phyloP scores from a whole-genome alignment of 1,284 basidiomycete genomes.

The Apiotrichum brassicae region DNA sequence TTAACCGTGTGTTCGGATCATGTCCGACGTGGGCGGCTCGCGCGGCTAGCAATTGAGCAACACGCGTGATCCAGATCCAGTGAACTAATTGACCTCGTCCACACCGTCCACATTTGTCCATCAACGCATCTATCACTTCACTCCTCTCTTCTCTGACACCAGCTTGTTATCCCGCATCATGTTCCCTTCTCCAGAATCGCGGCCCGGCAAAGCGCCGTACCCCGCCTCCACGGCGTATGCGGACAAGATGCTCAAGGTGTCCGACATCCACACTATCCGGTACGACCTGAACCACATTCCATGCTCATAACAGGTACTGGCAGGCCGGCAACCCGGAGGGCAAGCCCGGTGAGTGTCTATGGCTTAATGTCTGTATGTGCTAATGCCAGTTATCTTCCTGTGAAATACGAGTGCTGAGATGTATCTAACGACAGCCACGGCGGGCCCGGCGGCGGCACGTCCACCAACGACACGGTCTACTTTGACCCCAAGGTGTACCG shows the following conservation, averaged over 20 bases:
- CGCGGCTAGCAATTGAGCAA: no score
- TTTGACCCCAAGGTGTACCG: constrained; percentile 81
- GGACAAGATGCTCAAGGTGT: constrained; percentile 63
- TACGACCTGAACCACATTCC: constrained; percentile 47
- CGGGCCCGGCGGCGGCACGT: constrained; percentile 31
- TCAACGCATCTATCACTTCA: not conserved
- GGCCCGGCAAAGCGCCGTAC: constrained; percentile 43
- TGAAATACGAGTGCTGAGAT: constrained; percentile 1
- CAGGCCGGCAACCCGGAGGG: constrained; percentile 69
- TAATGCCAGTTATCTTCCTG: constrained; percentile 63
- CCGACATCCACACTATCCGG: constrained; percentile 70
- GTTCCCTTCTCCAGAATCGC: not conserved
- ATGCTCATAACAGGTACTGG: constrained; percentile 58
- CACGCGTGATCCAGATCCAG: no score
- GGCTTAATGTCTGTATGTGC: not conserved
- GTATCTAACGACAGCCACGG: constrained; percentile 19
- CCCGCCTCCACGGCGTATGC: constrained; percentile 59
- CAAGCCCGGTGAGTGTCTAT: constrained; percentile 55
- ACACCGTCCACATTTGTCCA: no score
- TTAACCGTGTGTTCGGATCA: no score
- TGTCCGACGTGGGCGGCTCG: no score
- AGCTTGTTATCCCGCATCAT: not conserved
- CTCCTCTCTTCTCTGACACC: not conserved
- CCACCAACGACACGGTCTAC: constrained; percentile 60
- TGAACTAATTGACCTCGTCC: no score